phyloP scores from a whole-genome alignment of 805 yeast species.

The Spathaspora boniae region DNA sequence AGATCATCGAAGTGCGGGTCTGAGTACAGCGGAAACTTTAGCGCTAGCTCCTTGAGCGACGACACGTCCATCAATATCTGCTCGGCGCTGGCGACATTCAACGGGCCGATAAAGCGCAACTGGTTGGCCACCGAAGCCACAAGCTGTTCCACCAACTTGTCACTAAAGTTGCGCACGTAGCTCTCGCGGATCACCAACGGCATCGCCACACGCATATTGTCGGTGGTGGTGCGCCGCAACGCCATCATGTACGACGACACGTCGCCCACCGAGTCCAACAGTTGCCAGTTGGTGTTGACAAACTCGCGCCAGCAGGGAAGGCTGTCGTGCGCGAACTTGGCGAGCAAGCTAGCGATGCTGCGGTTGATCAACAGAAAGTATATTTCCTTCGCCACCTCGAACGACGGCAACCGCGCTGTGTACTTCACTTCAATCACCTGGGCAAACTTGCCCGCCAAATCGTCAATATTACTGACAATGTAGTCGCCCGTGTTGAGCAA shows the following conservation, averaged over 20 bases:
- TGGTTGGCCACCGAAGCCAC: slow-evolving; percentile 53
- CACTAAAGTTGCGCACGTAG: slow-evolving; percentile 70
- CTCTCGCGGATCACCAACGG: slow-evolving; percentile 64
- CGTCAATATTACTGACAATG: slow-evolving; percentile 72
- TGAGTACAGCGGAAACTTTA: slow-evolving; percentile 38
- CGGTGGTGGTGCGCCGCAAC: slow-evolving; percentile 44
- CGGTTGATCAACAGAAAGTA: slow-evolving; percentile 57
- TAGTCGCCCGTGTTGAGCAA: slow-evolving; percentile 88
- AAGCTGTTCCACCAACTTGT: slow-evolving; percentile 66
- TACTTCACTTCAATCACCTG: slow-evolving; percentile 35
- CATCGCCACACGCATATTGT: slow-evolving; percentile 42
- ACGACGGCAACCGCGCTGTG: slow-evolving; percentile 39
- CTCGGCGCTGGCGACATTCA: slow-evolving; percentile 67
- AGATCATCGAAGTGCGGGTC: slow-evolving; percentile 37
- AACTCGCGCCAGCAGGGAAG: slow-evolving; percentile 82
- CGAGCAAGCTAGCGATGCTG: slow-evolving; percentile 53
- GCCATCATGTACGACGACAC: slow-evolving; percentile 69
- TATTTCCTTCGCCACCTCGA: slow-evolving; percentile 53
- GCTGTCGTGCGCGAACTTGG: slow-evolving; percentile 57
- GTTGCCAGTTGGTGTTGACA: slow-evolving; percentile 68
- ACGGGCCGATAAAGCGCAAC: slow-evolving; percentile 62
- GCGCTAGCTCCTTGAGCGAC: slow-evolving; percentile 53
- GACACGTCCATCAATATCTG: slow-evolving; percentile 76
- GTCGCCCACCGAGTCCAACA: slow-evolving; percentile 60
- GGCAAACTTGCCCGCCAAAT: slow-evolving; percentile 61